Base-by-base conservation (phyloP, 2,329 filamentous ascomycete genomes). In the Fonsecaea erecta region DNA sequence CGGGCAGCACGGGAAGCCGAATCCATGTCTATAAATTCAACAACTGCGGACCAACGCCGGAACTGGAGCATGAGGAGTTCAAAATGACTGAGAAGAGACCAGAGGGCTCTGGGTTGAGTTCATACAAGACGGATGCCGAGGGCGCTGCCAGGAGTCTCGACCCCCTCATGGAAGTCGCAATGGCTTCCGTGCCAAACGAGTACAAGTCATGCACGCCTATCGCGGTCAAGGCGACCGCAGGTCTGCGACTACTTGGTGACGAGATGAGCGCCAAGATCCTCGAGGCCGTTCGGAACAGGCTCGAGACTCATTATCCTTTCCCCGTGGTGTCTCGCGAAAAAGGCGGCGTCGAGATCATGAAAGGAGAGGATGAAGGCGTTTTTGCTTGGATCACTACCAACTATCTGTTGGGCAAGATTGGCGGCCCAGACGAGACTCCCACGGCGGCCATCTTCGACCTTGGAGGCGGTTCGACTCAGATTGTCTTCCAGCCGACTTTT, bases 11-110 rank as follows among this genome's bases (percentile, higher is more conserved):
- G 61, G 95, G 95, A 67, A 98, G 95, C 66, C 90, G 95, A 73
- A 97, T 99, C 76, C 96, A 99, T 82, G 93, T 98, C 65, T 99
- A 97, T 85, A 91, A 93, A 76, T 99, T 98, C 86, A 98, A 98
- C 84, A 98, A 98, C 82, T 99, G 94, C 81, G 95, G 93, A 12
- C 81, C 92, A 7, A 93, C 93, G n/a, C 95, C 95, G 28, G 93
- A 97, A 80, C 86, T 99, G 57, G 95, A 99, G 80, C 83, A 88
- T 75, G 95, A 99, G 77, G 85, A 91, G 64, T 99, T 99, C 80
- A 89, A 94, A 82, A 93, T 93, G 90, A 98, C 93, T 11, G 88
- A 91, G 76, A 94, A 92, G 85, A 88, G 86, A 71, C 85, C 91
- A 60, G 92, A 93, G 67, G 82, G 95, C 81, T 87, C 86, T 24